A percentile compares a stretch with the other conserved stretches of the same genome.
These are phyloP conservation scores for Sporothrix brunneoviolacea DNA, from an alignment of 2,329 filamentous ascomycete species.

Conservation along the genomic window DNA sequence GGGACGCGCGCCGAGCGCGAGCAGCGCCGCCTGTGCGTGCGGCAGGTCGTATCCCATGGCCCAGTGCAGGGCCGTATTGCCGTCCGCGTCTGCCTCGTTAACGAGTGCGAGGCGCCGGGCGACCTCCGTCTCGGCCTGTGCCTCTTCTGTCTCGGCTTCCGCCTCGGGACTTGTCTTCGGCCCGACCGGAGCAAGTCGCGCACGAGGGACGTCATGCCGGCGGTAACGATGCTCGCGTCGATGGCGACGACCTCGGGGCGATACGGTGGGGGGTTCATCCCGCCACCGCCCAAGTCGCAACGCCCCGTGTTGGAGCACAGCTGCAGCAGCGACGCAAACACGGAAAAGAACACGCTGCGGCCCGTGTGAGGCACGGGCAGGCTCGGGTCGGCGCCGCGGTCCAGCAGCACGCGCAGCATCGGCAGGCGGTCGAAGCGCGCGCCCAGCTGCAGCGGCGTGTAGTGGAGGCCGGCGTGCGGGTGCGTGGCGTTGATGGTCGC, in stretches of 20 bases:
- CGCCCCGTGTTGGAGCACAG: too few species aligned
- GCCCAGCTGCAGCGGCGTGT: constrained; percentile 8
- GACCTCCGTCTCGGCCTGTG: too few species aligned
- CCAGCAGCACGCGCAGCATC: neutral
- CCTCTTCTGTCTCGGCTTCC: neutral
- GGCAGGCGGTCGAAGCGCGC: constrained; percentile 4
- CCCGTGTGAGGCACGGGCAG: neutral
- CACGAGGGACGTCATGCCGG: neutral
- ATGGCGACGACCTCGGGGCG: neutral
- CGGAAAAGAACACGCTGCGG: neutral
- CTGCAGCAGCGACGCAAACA: neutral
- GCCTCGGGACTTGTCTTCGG: too few species aligned
- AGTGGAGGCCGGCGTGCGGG: neutral
- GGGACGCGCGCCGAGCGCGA: neutral
- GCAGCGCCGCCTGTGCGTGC: neutral
- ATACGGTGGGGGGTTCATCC: too few species aligned
- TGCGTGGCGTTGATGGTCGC: constrained; percentile 8
- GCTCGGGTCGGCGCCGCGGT: neutral
- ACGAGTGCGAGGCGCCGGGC: neutral
- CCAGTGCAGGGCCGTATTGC: constrained; percentile 5
- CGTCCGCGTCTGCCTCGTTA: constrained; percentile 1
- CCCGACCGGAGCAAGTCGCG: neutral
- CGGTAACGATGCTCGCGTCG: neutral
- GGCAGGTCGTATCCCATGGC: neutral
- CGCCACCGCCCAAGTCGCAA: too few species aligned